Evolutionary conservation across 148 eudicot species (phyloP).

Genomic region (Dysphania ambrosioides): DNA sequence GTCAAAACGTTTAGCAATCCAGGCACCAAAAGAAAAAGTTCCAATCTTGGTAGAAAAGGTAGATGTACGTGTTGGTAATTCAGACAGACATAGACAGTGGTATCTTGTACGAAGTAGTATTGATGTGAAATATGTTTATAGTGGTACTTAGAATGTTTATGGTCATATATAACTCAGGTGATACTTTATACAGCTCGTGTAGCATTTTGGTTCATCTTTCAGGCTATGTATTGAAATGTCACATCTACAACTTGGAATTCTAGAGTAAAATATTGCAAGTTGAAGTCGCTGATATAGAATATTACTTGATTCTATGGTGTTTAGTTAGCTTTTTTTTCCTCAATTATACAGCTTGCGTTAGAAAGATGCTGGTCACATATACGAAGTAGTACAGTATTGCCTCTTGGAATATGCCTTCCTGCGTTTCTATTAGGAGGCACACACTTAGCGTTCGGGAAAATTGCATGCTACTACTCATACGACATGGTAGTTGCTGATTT

Average conservation of each 20-base stretch:
- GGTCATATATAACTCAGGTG: too few relatives aligned
- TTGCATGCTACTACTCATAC: neutral
- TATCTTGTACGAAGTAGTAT: too few relatives aligned
- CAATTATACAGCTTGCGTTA: neutral
- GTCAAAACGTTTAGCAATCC: too few relatives aligned
- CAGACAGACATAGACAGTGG: too few relatives aligned
- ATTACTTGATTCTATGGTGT: conserved; percentile 16
- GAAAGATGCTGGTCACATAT: conserved; percentile 17
- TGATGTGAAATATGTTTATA: too few relatives aligned
- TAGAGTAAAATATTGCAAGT: conserved; percentile 18
- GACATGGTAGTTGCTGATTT: neutral
- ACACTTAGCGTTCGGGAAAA: too few relatives aligned
- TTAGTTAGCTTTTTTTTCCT: conserved; percentile 8
- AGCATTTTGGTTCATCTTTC: conserved; percentile 11
- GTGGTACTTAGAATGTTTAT: too few relatives aligned
- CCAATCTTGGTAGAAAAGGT: too few relatives aligned
- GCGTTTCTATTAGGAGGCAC: conserved; percentile 14
- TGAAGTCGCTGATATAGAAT: conserved; percentile 12
- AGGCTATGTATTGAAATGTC: conserved; percentile 25
- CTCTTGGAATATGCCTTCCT: conserved; percentile 27
- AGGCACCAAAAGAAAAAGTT: too few relatives aligned
- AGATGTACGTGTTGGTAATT: too few relatives aligned
- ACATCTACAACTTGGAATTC: conserved; percentile 17
- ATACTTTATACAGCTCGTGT: too few relatives aligned
- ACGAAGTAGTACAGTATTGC: too few relatives aligned